phyloP scores from a whole-genome alignment of 2,329 filamentous ascomycete genomes.

The Aspergillus amoenus region DNA sequence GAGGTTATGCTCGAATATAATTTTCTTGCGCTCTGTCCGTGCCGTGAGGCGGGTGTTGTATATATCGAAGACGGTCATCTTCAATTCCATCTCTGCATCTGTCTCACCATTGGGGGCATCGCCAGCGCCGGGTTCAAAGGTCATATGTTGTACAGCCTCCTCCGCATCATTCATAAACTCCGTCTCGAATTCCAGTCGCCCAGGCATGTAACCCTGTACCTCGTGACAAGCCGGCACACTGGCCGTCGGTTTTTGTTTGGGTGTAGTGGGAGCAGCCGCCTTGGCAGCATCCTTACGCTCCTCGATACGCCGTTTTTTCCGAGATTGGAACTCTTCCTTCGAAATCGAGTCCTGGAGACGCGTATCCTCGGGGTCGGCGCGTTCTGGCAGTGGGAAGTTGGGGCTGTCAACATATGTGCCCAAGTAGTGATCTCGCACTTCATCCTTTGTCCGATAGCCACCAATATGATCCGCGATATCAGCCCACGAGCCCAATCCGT shows the following conservation, averaged over 20 bases:
- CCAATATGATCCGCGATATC: conserved; percentile 98
- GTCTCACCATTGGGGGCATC: conserved; percentile 84
- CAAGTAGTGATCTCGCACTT: conserved; percentile 93
- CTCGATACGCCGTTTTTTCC: conserved; percentile 92
- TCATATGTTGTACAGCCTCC: conserved; percentile 97
- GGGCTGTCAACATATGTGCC: conserved; percentile 81
- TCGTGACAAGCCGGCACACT: conserved; percentile 96
- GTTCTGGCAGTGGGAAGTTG: conserved; percentile 80
- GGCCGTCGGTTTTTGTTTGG: conserved; percentile 93
- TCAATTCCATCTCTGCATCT: conserved; percentile 95
- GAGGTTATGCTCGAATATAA: conserved; percentile 92
- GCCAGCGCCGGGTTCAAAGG: conserved; percentile 94
- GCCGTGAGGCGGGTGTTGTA: conserved; percentile 92
- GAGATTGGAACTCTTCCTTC: conserved; percentile 86
- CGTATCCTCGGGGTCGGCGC: conserved; percentile 79
- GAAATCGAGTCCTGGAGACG: conserved; percentile 76
- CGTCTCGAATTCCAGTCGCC: conserved; percentile 93
- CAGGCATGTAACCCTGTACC: conserved; percentile 98
- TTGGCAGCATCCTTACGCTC: conserved; percentile 84
- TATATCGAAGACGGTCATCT: conserved; percentile 97
- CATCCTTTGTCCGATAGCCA: conserved; percentile 89
- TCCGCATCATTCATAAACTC: conserved; percentile 98
- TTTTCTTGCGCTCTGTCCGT: conserved; percentile 89
- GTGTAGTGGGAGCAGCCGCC: conserved; percentile 75
- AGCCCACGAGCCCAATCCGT: conserved; percentile 94